Evolutionary conservation across 176 grass and related monocot species (phyloP), one percentile per base, ranked within the genome.

Genomic region (Rhynchospora pubera): DNA sequence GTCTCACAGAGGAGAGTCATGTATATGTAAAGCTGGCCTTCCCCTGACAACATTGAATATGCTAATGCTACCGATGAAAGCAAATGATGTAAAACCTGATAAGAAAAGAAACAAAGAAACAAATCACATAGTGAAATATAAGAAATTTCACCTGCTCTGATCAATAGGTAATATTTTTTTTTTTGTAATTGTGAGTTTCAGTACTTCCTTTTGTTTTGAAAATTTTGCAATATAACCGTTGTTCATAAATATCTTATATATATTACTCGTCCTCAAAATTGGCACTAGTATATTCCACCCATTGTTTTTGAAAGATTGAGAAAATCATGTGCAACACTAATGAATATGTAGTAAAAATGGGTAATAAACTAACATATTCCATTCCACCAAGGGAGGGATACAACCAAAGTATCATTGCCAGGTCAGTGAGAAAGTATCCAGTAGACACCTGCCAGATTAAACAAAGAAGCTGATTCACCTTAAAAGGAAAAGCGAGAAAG

Each of bases 381-480:
- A 91, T 91, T 91, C 92, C 96, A 67, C 96, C 96, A 68, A 99
- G 92, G 44, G 82, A 91, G 85, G 96, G 96, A 84, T 90, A 99
- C 23, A 91, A 82, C 96, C 92, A 95, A 83, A 93, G 89, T 77
- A 99, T 95, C 96, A 95, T 99, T 58, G 80, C 85, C 83, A 99
- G 91, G 68, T 99, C 92, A 52, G 92, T 68, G 15, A 99, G 86
- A 83, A 99, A 99, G 86, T 99, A 99, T 10, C 96, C 96, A 53
- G 88, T 83, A 84, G 96, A 99, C 83, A 99, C 86, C 96, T 99
- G 87, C 74, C 46, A 87, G 84, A 34, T 45, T 68, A 61, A 84
- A 57, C 34, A 83, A 89, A 10, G 58, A 23, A 88, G 87, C 5
- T 62, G 22, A 43, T 19, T 65, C 24, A 74, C 23, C 30, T 22